A percentile compares a stretch with the other conserved stretches of the same genome.
Evolutionary conservation across 2,329 filamentous ascomycete species (phyloP).

Genomic region (Alternaria novae-zelandiae): DNA sequence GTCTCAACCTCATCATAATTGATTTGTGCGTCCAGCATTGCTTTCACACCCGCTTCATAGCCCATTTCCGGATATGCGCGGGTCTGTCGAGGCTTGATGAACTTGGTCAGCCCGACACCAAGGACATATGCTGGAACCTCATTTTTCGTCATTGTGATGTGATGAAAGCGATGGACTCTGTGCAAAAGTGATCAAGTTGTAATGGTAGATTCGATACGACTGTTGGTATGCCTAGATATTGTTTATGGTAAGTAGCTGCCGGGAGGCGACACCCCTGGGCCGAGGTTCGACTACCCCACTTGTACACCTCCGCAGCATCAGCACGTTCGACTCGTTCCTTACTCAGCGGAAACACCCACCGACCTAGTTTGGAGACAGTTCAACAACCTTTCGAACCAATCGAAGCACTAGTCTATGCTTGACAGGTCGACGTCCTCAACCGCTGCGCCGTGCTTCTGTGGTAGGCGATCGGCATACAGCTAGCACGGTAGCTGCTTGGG

Average conservation of each 20-base stretch:
- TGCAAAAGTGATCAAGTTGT: neutral
- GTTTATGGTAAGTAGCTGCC: neutral
- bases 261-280: constrained; percentile 3
- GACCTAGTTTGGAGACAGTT: neutral
- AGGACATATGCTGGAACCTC: constrained; percentile 74
- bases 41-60: constrained; percentile 88
- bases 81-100: constrained; percentile 93
- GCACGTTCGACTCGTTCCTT: constrained; percentile 7
- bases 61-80: constrained; percentile 93
- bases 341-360: neutral
- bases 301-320: constrained; percentile 1
- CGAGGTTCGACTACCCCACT: constrained; percentile 22
- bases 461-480: neutral
- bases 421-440: neutral
- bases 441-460: neutral
- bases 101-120: constrained; percentile 97
- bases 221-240: neutral
- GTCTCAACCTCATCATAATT: constrained; percentile 96
- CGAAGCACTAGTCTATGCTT: neutral
- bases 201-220: neutral
- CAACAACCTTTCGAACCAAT: neutral
- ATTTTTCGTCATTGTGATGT: constrained; percentile 34
- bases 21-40: constrained; percentile 80
- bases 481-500: neutral
- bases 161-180: neutral